Conservation (phyloP, 2,329 filamentous ascomycete genomes). For the Davidsoniella virescens region DNA sequence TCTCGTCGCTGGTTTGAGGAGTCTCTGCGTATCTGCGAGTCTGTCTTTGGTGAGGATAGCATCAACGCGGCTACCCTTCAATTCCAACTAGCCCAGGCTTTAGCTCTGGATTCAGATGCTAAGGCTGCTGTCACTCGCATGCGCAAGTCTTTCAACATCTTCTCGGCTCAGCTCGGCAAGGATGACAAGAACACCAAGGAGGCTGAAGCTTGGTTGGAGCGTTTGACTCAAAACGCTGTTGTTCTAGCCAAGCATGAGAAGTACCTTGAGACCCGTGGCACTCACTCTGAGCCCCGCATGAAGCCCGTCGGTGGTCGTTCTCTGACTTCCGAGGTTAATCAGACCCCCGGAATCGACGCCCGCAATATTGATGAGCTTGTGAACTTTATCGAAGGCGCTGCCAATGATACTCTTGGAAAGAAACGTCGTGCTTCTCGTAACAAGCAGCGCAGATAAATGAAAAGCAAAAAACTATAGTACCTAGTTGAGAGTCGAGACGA, state of each 20-base stretch:
- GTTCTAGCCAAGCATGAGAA: conserved; percentile 88
- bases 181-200: conserved; percentile 97
- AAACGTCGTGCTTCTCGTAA: conserved; percentile 18
- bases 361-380: conserved; percentile 86
- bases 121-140: conserved; percentile 84
- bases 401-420: conserved; percentile 31
- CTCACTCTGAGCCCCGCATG: conserved; percentile 50
- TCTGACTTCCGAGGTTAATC: no score
- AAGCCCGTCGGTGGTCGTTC: no score
- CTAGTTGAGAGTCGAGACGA: background rate
- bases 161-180: conserved; percentile 69
- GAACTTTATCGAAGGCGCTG: conserved; percentile 74
- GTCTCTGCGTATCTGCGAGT: conserved; percentile 75
- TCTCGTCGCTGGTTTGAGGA: conserved; percentile 95
- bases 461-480: background rate
- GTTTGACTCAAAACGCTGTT: conserved; percentile 89
- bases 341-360: conserved; percentile 37
- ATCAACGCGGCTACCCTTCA: conserved; percentile 88
- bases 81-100: conserved; percentile 90
- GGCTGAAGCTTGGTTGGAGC: conserved; percentile 89
- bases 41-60: conserved; percentile 74
- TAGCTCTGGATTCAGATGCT: conserved; percentile 89
- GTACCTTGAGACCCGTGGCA: conserved; percentile 58
- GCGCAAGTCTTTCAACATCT: conserved; percentile 94
- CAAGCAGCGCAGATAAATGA: conserved; percentile 32